Evolutionary conservation across 805 yeast species (phyloP), one percentile per base, ranked within the genome.

Genomic region (Saturnispora galanensis): DNA sequence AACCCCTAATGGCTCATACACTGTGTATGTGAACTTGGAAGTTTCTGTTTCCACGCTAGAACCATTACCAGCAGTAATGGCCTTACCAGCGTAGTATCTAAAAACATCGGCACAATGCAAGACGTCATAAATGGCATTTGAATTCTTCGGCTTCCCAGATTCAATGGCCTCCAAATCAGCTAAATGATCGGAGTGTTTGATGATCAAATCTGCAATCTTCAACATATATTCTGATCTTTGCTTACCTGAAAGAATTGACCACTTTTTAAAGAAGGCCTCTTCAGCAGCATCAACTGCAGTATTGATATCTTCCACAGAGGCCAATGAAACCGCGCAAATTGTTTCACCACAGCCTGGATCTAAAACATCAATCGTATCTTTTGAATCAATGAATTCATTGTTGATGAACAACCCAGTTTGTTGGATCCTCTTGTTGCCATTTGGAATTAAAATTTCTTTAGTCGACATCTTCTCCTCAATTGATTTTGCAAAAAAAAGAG

Each of bases 351-450:
- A 72, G 8, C 78, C 67, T 2, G 84, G 83, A 51, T 76, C 70
- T 44, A 67, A 61, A 29, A 79, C 82, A 50, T 71, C 71, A 56
- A 74, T 68, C 44, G 73, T 75, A 44, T 74, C 73, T 31, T 66
- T 63, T 2, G 64, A 56, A 29, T 54, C 48, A 45, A 81, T 80
- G 57, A 83, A 86, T 63, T 85, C 85, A 65, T 85, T 85, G 70
- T 86, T 82, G 63, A 89, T 86, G 72, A 85, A 89, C 55, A 89
- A 68, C 51, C 96, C 96, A 10, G 84, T 80, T 55, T 96, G 96
- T 68, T 60, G 84, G 42, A 67, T 68, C 54, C 76, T 76, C 30
- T 66, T 60, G 46, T 66, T 65, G 39, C 83, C 83, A 56, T 74
- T 78, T 47, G 83, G 82, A 47, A 62, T 49, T 4, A 37, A 43